phyloP scores from a whole-genome alignment of 2,329 filamentous ascomycete species.

The Periconia sp. region DNA sequence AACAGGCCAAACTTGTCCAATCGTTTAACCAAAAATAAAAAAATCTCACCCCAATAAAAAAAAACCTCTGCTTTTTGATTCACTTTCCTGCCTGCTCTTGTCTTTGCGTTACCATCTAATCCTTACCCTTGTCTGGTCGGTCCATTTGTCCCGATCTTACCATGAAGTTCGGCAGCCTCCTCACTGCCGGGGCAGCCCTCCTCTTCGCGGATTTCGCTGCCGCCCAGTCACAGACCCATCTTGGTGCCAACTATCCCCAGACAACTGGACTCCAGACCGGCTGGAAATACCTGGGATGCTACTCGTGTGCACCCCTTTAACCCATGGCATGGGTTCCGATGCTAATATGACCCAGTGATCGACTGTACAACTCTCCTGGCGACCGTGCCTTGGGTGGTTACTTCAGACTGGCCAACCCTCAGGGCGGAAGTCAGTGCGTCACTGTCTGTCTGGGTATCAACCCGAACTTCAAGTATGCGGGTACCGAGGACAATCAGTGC shows the following conservation, averaged over 20 bases:
- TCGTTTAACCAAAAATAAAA: background rate
- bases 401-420: background rate
- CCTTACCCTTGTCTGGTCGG: background rate
- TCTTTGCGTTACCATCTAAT: background rate
- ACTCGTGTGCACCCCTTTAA: conserved; percentile 7
- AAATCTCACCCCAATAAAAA: background rate
- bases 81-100: background rate
- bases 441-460: conserved; percentile 1
- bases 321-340: background rate
- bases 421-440: conserved; percentile 11
- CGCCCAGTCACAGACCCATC: background rate
- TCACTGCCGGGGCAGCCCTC: conserved; percentile 17
- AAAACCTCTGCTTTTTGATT: background rate
- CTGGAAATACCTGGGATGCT: conserved; percentile 22
- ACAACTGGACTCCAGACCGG: conserved; percentile 4
- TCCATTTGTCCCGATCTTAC: background rate
- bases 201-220: conserved; percentile 6
- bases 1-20: background rate
- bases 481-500: conserved; percentile 17
- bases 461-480: conserved; percentile 11
- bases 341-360: conserved; percentile 1
- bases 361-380: background rate
- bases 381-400: conserved; percentile 10
- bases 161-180: conserved; percentile 16
- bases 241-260: conserved; percentile 2